phyloP scores from a whole-genome alignment of 805 yeast species.

The Nakazawaea wyomingensis region DNA sequence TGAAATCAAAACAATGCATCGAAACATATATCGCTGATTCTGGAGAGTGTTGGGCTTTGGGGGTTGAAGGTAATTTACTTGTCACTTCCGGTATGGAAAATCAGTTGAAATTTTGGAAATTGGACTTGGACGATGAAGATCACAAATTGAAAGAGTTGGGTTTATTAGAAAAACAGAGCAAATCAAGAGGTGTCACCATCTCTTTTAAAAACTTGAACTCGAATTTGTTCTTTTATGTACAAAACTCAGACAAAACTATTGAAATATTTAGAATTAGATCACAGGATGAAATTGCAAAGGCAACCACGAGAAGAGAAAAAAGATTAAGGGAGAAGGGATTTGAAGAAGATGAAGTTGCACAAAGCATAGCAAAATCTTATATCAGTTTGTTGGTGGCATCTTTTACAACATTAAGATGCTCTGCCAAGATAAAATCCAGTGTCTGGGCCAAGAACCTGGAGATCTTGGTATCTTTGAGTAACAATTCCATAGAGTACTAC shows the following conservation, averaged over 20 bases:
- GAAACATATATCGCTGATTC: conserved; percentile 94
- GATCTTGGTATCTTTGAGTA: conserved; percentile 58
- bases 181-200: conserved; percentile 60
- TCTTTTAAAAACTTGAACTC: conserved; percentile 38
- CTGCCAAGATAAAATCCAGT: conserved; percentile 57
- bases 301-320: conserved; percentile 69
- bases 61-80: conserved; percentile 38
- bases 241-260: conserved; percentile 74
- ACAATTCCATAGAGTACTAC: conserved; percentile 73
- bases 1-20: conserved; percentile 80
- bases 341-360: conserved; percentile 52
- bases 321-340: conserved; percentile 71
- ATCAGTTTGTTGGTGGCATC: conserved; percentile 62
- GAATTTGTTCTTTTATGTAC: conserved; percentile 56
- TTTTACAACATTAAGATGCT: conserved; percentile 60
- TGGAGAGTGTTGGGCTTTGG: conserved; percentile 90
- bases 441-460: conserved; percentile 61
- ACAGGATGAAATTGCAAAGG: conserved; percentile 72
- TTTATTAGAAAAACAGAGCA: conserved; percentile 66
- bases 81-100: conserved; percentile 78
- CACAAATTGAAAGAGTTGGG: conserved; percentile 57
- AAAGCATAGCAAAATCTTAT: conserved; percentile 40
- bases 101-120: conserved; percentile 77
- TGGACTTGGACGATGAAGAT: conserved; percentile 52
- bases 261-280: conserved; percentile 78